Evolutionary conservation across 257 asterid genomes (phyloP).

Genomic region (Solanum chilense): DNA sequence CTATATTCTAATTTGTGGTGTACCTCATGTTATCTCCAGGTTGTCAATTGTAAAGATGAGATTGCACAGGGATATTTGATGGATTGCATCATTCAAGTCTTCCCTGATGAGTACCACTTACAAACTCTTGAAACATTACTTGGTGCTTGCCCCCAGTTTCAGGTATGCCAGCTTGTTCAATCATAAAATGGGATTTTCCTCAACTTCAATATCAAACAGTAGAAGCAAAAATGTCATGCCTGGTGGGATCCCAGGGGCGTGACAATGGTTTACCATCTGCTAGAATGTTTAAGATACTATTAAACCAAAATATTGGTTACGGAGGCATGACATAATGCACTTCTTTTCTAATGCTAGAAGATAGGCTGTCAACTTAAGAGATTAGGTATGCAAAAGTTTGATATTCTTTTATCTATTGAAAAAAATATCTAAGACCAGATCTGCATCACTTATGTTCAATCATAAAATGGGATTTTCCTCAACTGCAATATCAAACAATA

Average conservation of each 20-base stretch:
- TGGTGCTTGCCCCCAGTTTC: constrained; percentile 97
- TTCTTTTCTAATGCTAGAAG: not conserved
- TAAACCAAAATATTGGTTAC: not conserved
- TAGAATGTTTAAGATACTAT: not conserved
- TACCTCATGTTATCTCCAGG: constrained; percentile 30
- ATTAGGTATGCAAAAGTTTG: not conserved
- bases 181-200: not conserved
- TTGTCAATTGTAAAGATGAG: constrained; percentile 98
- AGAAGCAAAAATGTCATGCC: not conserved
- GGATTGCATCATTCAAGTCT: constrained; percentile 99
- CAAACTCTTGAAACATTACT: constrained; percentile 91
- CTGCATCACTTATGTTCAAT: not conserved
- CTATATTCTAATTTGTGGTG: not conserved
- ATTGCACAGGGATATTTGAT: constrained; percentile 89
- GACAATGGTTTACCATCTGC: not conserved
- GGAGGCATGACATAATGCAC: not conserved
- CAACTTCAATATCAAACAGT: not conserved
- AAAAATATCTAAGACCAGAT: too few species aligned
- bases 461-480: not conserved
- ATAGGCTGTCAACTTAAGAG: not conserved
- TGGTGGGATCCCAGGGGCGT: not conserved
- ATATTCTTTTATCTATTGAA: not conserved
- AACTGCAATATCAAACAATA: not conserved
- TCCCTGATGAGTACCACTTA: constrained; percentile 96
- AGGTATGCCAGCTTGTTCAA: constrained; percentile 29